Evolutionary conservation across 1,284 basidiomycete genomes (phyloP), one percentile per base, ranked within the genome.

Genomic region (Abortiporus biennis): DNA sequence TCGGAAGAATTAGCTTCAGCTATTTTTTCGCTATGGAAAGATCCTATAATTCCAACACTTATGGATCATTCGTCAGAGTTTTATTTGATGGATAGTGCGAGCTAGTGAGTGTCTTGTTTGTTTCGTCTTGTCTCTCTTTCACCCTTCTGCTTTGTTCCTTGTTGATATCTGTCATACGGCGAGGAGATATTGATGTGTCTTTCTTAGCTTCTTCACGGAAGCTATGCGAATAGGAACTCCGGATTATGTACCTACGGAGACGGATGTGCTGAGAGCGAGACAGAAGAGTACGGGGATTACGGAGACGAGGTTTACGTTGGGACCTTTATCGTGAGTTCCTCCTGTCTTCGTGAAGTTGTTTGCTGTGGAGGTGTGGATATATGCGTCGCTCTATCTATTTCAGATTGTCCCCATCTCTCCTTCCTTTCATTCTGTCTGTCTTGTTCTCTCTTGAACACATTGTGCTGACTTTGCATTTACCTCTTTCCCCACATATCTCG

Each of bases 11-110:
- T 92, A 44, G 87, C 89, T 1, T 69, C 76, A 36, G 84, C 88
- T 11, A 90, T 96, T 48, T 74, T 84, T 51, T 73, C 88, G 34
- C 67, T 98, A 3, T 95, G 92, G 92, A 79, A 86, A 50, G 95
- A 99, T 63, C 87, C 91, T 5, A 80, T 92, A 53, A 92, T 97
- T 24, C 76, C 84, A 0, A 76, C 76, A 43, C 74, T 98, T 21
- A 84, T 98, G 76, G 91, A 96, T 54, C 82, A 88, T 48, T 76
- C 76, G 30, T 87, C 77, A 60, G 85, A 96, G 49, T 97, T 97
- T 57, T 97, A 98, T 61, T 68, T 98, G 15, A 98, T 97, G 94
- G 95, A 98, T 63, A 92, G 83, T 38, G 94, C 94, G 0, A 73
- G 75, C 34, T 97, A 97, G 86, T 92, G 54, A 58, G 86, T 78